phyloP scores from a whole-genome alignment of 2,329 filamentous ascomycete species.

The Fusarium sp. region DNA sequence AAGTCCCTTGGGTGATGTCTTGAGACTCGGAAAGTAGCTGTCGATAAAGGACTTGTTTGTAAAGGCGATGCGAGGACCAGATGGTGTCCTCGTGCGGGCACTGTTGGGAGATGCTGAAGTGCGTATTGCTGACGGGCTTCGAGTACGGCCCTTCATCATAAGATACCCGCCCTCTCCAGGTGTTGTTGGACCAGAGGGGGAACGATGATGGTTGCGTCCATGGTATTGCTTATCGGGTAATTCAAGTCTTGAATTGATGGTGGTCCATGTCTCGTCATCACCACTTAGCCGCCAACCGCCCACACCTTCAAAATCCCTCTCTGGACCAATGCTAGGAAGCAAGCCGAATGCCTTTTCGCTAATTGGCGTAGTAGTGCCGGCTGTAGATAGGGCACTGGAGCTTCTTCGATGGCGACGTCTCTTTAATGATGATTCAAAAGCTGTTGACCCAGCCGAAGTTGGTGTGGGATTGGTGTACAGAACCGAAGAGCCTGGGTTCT shows the following conservation, averaged over 20 bases:
- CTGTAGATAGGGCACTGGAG: conserved; percentile 49
- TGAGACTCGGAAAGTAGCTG: conserved; percentile 56
- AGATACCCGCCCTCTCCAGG: conserved; percentile 56
- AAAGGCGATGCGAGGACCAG: conserved; percentile 51
- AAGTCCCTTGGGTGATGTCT: conserved; percentile 48
- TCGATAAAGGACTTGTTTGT: conserved; percentile 48
- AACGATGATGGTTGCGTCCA: conserved; percentile 56
- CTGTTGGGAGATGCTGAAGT: conserved; percentile 56
- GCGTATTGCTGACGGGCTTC: conserved; percentile 50
- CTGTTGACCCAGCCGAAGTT: conserved; percentile 35
- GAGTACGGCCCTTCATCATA: conserved; percentile 57
- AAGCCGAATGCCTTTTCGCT: conserved; percentile 55
- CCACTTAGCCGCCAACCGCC: conserved; percentile 65
- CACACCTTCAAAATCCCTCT: conserved; percentile 69
- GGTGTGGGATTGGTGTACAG: conserved; percentile 13
- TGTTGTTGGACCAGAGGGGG: conserved; percentile 55
- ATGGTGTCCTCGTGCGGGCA: conserved; percentile 61
- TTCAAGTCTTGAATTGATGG: conserved; percentile 64
- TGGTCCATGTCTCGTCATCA: conserved; percentile 62
- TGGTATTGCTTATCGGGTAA: conserved; percentile 57
- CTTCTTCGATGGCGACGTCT: conserved; percentile 50
- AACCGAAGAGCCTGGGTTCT: conserved; percentile 9
- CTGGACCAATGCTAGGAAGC: conserved; percentile 60
- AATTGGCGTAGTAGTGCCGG: conserved; percentile 49
- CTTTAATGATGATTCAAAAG: conserved; percentile 35